Evolutionary conservation across 176 grass and related monocot species (phyloP).

Genomic region (Chloris gayana): DNA sequence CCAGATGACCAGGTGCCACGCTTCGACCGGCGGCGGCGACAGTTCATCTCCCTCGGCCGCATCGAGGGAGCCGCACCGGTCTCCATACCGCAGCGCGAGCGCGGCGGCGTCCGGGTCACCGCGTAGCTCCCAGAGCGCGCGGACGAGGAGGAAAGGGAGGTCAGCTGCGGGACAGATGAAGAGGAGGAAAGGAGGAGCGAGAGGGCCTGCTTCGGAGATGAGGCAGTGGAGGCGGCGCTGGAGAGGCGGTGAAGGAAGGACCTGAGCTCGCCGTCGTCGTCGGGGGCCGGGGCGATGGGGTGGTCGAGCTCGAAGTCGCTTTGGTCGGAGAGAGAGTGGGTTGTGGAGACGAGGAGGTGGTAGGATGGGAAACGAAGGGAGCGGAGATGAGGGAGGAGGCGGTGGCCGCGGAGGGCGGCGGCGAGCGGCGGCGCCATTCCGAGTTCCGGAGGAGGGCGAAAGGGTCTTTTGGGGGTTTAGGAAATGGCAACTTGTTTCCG

Average conservation of each 20-base stretch:
- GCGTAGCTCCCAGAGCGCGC: constrained; percentile 75
- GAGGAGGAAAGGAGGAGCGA: constrained; percentile 49
- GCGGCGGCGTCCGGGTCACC: constrained; percentile 54
- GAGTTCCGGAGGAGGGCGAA: not conserved
- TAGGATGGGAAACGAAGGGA: not conserved
- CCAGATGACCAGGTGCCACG: constrained; percentile 78
- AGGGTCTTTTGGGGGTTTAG: not conserved
- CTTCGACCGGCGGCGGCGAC: constrained; percentile 37
- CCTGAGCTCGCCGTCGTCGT: constrained; percentile 51
- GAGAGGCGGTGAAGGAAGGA: constrained; percentile 66
- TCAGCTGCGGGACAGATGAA: not conserved
- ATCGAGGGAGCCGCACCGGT: constrained; percentile 33
- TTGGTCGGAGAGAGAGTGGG: constrained; percentile 35
- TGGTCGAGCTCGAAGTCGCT: constrained; percentile 72
- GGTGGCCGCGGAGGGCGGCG: constrained; percentile 5
- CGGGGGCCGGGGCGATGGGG: not conserved
- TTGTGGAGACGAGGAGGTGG: not conserved
- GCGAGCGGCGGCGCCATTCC: constrained; percentile 48
- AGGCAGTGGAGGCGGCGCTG: constrained; percentile 50
- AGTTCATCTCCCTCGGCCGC: not conserved
- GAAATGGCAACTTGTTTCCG: not conserved
- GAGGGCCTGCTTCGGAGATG: constrained; percentile 58
- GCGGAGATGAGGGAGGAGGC: not conserved
- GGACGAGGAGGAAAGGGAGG: constrained; percentile 49
- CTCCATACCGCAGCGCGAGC: constrained; percentile 64